Conservation (phyloP, 768 basidiomycete genomes). For the Termitomyces sp. region DNA sequence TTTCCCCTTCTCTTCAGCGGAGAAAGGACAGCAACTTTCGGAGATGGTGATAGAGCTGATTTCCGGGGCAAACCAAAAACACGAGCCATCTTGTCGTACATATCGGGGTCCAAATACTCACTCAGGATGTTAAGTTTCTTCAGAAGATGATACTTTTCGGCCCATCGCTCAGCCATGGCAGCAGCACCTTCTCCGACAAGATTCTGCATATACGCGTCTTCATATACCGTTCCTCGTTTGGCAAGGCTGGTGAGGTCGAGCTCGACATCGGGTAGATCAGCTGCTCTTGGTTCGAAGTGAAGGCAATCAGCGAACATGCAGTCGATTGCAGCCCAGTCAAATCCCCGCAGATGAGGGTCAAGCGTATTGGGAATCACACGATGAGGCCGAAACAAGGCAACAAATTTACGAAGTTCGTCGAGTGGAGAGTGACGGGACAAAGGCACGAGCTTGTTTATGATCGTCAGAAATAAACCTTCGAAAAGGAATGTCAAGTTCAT, state of each 20-base stretch:
- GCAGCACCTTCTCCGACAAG: slow-evolving; percentile 51
- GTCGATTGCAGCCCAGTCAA: slow-evolving; percentile 75
- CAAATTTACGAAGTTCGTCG: slow-evolving; percentile 79
- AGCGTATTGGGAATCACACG: slow-evolving; percentile 78
- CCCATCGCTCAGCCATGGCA: slow-evolving; percentile 49
- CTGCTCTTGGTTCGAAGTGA: slow-evolving; percentile 16
- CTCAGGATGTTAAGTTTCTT: slow-evolving; percentile 40
- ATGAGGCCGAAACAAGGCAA: slow-evolving; percentile 74
- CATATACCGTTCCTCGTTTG: slow-evolving; percentile 19
- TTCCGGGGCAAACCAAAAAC: slow-evolving; percentile 16
- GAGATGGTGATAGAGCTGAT: not conserved
- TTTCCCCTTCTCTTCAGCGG: slow-evolving; percentile 14
- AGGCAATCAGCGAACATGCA: slow-evolving; percentile 63
- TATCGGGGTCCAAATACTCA: slow-evolving; percentile 33
- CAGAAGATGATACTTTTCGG: slow-evolving; percentile 38
- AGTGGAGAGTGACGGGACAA: slow-evolving; percentile 84
- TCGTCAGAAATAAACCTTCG: not conserved
- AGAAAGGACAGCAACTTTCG: not conserved
- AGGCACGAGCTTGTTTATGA: slow-evolving; percentile 65
- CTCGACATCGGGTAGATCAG: slow-evolving; percentile 3
- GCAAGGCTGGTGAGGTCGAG: slow-evolving; percentile 4
- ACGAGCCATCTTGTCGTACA: slow-evolving; percentile 30
- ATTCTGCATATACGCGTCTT: slow-evolving; percentile 58
- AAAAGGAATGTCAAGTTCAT: slow-evolving; percentile 11
- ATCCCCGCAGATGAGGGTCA: slow-evolving; percentile 40